Evolutionary conservation across 1,284 basidiomycete species (phyloP), one percentile per base, ranked within the genome.

Genomic region (Trichosporon sp.): DNA sequence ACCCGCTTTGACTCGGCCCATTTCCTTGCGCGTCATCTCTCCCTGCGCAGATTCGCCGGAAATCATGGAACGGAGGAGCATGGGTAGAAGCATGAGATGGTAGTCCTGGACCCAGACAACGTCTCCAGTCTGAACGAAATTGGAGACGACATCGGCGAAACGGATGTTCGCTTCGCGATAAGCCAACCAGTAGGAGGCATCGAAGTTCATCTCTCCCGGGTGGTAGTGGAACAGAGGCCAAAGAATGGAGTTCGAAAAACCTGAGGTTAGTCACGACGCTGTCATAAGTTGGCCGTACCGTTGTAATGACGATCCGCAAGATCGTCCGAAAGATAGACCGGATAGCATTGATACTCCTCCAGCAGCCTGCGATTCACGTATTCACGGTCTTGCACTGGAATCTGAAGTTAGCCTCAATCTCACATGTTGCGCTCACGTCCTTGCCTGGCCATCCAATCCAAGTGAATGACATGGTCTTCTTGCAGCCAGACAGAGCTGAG

Each of bases 141-240:
- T 86, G 70, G 88, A 86, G 68, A 99, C 92, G 21, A 87, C 91
- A 80, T 98, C 91, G 0, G 97, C 96, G 79, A 99, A 99, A 71
- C 89, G 88, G 85, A 95, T 86, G 83, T 99, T 99, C 62, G 97
- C 97, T 82, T 98, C 94, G 38, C 96, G 90, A 84, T 99, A 99
- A 0, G 95, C 96, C 64, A 91, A 88, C 96, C 96, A 99, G 83
- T 98, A 93, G 78, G 92, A 92, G 84, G 98, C 94, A 84, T 98
- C 96, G 81, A 99, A 99, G 85, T 95, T 97, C 95, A 99, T 99
- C 84, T 98, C 95, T 74, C 95, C 94, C 15, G 94, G 93, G 82
- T 98, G 95, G 84, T 98, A 99, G 83, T 99, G 96, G 87, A 99
- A 98, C 62, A 99, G 87, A 0, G 96, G 96, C 96, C 96, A 99